phyloP scores from a whole-genome alignment of 352 stramenopile genomes.

The Phytophthora idaei region DNA sequence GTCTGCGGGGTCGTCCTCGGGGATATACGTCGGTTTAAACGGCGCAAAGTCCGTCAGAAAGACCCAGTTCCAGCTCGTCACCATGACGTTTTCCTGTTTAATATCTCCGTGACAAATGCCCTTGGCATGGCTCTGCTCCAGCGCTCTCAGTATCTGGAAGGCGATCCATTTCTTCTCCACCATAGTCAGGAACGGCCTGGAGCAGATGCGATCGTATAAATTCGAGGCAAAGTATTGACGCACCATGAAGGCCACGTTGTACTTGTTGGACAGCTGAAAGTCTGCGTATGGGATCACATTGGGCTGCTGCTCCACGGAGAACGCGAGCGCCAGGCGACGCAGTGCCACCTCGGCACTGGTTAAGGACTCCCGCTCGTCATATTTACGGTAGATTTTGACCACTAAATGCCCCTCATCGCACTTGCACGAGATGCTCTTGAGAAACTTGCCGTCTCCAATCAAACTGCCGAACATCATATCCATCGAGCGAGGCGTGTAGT shows the following conservation, averaged over 20 bases:
- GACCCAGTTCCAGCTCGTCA: conserved; percentile 98
- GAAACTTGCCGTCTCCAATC: conserved; percentile 90
- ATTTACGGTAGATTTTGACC: conserved; percentile 91
- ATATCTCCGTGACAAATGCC: conserved; percentile 97
- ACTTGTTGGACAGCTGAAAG: conserved; percentile 79
- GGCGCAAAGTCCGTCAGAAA: conserved; percentile 97
- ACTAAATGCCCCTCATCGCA: conserved; percentile 84
- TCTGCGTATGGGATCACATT: conserved; percentile 87
- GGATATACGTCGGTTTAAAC: conserved; percentile 96
- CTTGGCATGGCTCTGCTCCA: conserved; percentile 93
- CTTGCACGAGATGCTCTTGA: conserved; percentile 91
- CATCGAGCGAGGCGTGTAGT: conserved; percentile 82
- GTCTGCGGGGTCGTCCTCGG: conserved; percentile 95
- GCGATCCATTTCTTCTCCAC: conserved; percentile 98
- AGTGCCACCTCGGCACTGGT: conserved; percentile 60
- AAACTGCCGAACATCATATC: conserved; percentile 87
- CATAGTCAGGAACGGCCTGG: conserved; percentile 93
- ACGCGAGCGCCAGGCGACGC: conserved; percentile 53
- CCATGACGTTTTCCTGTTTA: conserved; percentile 98
- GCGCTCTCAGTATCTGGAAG: conserved; percentile 95
- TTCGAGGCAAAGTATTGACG: conserved; percentile 97
- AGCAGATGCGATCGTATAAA: conserved; percentile 96
- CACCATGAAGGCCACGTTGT: conserved; percentile 93
- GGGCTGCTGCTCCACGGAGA: conserved; percentile 72
- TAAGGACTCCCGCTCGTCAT: conserved; percentile 75